Base-by-base conservation (phyloP, 495 filamentous ascomycete genomes). In the Clohesyomyces aquaticus region DNA sequence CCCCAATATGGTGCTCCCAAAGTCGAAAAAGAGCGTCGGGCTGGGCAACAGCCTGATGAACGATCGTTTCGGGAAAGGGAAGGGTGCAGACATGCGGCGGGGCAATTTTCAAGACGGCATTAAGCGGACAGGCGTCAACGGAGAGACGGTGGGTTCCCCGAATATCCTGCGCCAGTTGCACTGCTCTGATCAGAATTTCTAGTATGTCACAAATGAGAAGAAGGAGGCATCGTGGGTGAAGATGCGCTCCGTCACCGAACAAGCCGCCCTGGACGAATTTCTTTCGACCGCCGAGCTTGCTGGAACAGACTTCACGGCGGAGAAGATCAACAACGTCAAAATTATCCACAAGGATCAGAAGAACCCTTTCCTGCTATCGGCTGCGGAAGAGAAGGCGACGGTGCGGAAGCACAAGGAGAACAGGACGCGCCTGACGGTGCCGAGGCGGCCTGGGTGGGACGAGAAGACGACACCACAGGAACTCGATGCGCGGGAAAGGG, bases 241-340 rank as follows among this genome's bases (percentile, higher is more conserved):
- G 81, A 97, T 98, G 93, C 91, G 93, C 76, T 93, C 89, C 78
- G 89, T 98, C 67, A 99, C 95, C 23, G 93, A 98, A 80, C 95
- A 99, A 78, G 93, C 86, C 59, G 91, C 93, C 38, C 85, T 98
- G 53, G 94, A 98, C 77, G 88, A 90, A 68, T 91, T 91, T 73
- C 79, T 91, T 52, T 85, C 78, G 53, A 97, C 93, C 26, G 93
- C 93, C 66, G 92, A 98, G 77, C 81, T 99, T 66, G 95, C 95
- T 19, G 93, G 91, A 49, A 99, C 95, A 60, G 95, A 99, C 73
- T 99, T 99, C 75, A 96, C 94, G 4, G 95, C 95, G 35, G 94
- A 99, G 82, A 96, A 97, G 81, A 89, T 95, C 84, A 96, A 91
- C 76, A 96, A 93, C 73, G 89, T 98, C 74, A 96, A 96, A 77